These are phyloP conservation scores for Tolypocladium album DNA, from an alignment of 2,329 filamentous ascomycete species.

Conservation along the genomic window DNA sequence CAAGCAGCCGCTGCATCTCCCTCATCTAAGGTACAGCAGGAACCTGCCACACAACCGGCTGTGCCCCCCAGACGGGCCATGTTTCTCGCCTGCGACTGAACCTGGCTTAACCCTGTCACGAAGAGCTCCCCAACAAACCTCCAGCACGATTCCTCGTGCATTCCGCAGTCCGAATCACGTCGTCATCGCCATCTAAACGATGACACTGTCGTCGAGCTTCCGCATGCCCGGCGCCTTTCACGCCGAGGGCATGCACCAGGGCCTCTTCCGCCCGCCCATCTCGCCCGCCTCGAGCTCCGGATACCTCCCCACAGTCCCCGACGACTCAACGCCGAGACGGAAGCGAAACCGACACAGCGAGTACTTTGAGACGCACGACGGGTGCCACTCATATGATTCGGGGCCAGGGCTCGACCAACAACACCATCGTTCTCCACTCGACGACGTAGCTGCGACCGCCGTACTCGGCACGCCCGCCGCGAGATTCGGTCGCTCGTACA, in stretches of 20 bases:
- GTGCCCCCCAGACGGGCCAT: background rate
- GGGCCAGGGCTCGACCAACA: background rate
- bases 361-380: background rate
- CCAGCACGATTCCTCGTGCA: background rate
- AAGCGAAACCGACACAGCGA: slow-evolving; percentile 28
- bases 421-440: background rate
- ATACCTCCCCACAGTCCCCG: slow-evolving; percentile 20
- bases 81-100: background rate
- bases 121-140: background rate
- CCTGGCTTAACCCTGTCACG: background rate
- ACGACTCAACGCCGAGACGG: slow-evolving; percentile 26
- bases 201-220: slow-evolving; percentile 20
- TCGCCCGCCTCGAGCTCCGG: slow-evolving; percentile 29
- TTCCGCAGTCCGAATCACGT: background rate
- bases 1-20: background rate
- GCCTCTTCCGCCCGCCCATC: slow-evolving; percentile 34
- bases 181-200: background rate
- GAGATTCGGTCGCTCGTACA: slow-evolving; percentile 23
- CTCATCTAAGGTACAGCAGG: background rate
- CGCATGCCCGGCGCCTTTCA: slow-evolving; percentile 25
- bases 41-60: background rate
- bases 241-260: slow-evolving; percentile 28
- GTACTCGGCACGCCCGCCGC: slow-evolving; percentile 35
- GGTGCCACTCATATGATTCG: background rate
- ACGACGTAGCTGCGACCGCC: slow-evolving; percentile 34